Conservation (phyloP, 2,329 filamentous ascomycete genomes). For the Pyrenochaeta sp. region DNA sequence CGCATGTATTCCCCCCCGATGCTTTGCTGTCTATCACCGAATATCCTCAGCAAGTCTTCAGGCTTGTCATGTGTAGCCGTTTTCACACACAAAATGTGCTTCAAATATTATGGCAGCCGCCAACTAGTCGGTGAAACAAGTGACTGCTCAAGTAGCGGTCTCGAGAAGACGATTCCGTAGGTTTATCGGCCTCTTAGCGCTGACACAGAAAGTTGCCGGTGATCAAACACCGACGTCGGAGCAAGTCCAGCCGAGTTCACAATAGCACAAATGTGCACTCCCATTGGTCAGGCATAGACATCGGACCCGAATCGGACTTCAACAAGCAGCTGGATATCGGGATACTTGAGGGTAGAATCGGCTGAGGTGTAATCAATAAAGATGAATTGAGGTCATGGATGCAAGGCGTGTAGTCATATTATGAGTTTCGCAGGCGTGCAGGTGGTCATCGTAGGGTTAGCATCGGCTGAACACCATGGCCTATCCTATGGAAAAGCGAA, state of each 20-base stretch:
- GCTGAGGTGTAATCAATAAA: conserved; percentile 1
- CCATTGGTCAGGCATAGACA: conserved; percentile 8
- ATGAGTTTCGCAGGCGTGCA: not conserved
- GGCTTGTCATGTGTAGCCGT: too few relatives aligned
- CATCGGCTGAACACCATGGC: conserved; percentile 6
- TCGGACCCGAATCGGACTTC: not conserved
- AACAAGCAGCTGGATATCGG: not conserved
- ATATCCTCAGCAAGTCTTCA: too few relatives aligned
- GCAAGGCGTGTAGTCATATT: not conserved
- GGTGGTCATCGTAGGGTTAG: not conserved
- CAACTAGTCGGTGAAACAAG: not conserved
- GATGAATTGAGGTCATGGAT: not conserved
- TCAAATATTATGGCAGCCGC: not conserved
- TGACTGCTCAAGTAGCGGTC: conserved; percentile 2
- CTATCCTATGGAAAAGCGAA: not conserved
- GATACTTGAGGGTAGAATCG: conserved; percentile 2
- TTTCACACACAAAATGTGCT: too few relatives aligned
- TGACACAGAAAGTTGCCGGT: conserved; percentile 8
- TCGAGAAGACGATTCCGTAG: conserved; percentile 2
- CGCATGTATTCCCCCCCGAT: conserved; percentile 34
- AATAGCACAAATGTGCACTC: not conserved
- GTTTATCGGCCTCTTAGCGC: conserved; percentile 7
- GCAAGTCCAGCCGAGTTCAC: conserved; percentile 15
- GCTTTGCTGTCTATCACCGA: too few relatives aligned
- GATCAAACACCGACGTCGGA: conserved; percentile 27